Percentiles rank a stretch among this genome's conserved stretches.
Evolutionary conservation across 2,329 filamentous ascomycete species (phyloP).

Genomic region (Xylariaceae sp.): DNA sequence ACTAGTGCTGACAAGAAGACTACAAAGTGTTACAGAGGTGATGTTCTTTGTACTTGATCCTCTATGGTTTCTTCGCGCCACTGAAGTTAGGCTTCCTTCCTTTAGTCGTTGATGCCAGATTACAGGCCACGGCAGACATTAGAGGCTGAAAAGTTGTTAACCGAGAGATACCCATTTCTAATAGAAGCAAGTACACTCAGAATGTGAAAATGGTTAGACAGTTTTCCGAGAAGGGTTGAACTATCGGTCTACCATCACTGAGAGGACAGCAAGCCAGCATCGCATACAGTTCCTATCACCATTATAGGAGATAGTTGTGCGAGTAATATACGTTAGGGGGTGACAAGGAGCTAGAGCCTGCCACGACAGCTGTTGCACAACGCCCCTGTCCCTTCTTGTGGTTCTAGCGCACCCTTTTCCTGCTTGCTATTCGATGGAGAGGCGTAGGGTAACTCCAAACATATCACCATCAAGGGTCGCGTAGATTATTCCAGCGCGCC

Average conservation of each 20-base stretch:
- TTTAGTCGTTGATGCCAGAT: not conserved
- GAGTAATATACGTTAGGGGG: slow-evolving; percentile 3
- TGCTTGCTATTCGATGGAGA: slow-evolving; percentile 1
- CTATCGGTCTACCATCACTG: not conserved
- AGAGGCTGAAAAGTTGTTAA: not conserved
- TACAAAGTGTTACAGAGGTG: not conserved
- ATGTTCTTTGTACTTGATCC: not conserved
- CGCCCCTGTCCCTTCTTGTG: slow-evolving; percentile 11
- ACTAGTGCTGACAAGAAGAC: too few relatives aligned
- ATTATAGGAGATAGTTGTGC: not conserved
- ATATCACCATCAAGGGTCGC: not conserved
- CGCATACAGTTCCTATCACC: not conserved
- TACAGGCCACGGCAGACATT: not conserved
- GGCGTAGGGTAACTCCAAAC: not conserved
- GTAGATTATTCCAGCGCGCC: slow-evolving; percentile 2
- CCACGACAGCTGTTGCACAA: slow-evolving; percentile 8
- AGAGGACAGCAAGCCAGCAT: not conserved
- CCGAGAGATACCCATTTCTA: too few relatives aligned
- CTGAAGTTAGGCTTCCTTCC: not conserved
- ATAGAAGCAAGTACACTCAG: too few relatives aligned
- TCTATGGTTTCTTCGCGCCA: not conserved
- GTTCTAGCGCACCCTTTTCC: slow-evolving; percentile 3
- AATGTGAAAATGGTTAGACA: too few relatives aligned
- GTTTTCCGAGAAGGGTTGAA: not conserved
- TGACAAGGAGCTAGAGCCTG: slow-evolving; percentile 7